These are phyloP conservation scores for Talaromyces amestolkiae DNA, from an alignment of 2,329 filamentous ascomycete species.

Conservation along the genomic window DNA sequence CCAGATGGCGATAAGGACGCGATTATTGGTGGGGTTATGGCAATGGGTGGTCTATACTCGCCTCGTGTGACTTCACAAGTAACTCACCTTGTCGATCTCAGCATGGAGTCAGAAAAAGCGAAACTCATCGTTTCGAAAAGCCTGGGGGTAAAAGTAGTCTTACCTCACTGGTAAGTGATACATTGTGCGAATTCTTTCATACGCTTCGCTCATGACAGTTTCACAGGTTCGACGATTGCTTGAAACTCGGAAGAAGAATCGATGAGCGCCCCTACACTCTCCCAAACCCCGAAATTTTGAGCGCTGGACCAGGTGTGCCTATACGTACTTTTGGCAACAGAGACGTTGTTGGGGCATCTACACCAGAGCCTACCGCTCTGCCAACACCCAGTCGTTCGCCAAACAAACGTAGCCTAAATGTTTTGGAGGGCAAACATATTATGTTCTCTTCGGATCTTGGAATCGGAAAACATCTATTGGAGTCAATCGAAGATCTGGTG, in stretches of 20 bases:
- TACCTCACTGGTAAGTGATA: conserved; percentile 76
- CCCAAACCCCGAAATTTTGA: conserved; percentile 81
- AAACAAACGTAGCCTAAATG: conserved; percentile 58
- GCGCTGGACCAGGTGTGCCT: conserved; percentile 54
- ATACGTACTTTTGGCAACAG: conserved; percentile 58
- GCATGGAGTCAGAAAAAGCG: conserved; percentile 67
- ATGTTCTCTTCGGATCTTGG: conserved; percentile 73
- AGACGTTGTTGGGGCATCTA: conserved; percentile 67
- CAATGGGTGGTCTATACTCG: conserved; percentile 80
- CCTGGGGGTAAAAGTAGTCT: conserved; percentile 74
- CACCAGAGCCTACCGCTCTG: conserved; percentile 45
- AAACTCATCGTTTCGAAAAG: conserved; percentile 60
- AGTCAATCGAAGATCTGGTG: conserved; percentile 70
- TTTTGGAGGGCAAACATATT: conserved; percentile 75
- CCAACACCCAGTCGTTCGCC: conserved; percentile 31
- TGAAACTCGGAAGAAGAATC: conserved; percentile 88
- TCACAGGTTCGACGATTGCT: conserved; percentile 87
- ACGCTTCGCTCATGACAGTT: background rate
- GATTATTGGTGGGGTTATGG: conserved; percentile 83
- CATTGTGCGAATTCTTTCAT: background rate
- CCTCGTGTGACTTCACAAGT: conserved; percentile 68
- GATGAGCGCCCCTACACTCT: conserved; percentile 82
- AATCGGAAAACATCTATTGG: conserved; percentile 64
- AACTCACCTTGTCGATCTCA: conserved; percentile 85
- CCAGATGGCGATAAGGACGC: conserved; percentile 85